phyloP scores from a whole-genome alignment of 1,139 yeast genomes.

The Arxiozyma heterogenica region DNA sequence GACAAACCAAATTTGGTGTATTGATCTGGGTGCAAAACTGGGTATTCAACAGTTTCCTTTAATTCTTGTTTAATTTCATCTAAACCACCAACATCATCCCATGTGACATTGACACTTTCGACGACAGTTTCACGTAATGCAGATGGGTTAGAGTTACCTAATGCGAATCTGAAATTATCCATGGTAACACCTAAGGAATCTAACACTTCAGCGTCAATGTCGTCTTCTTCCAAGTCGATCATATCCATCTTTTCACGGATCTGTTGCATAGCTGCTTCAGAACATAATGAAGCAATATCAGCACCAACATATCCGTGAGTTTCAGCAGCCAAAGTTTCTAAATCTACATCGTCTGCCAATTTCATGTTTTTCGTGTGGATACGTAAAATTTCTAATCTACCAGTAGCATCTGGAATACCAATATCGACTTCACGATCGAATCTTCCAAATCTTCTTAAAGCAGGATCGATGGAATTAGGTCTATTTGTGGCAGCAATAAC shows the following conservation, averaged over 20 bases:
- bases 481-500: slow-evolving; percentile 95
- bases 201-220: slow-evolving; percentile 90
- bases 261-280: slow-evolving; percentile 98
- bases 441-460: slow-evolving; percentile 96
- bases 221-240: slow-evolving; percentile 94
- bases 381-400: slow-evolving; percentile 91
- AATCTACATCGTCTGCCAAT: slow-evolving; percentile 86
- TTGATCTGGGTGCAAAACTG: slow-evolving; percentile 97
- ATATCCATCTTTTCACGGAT: slow-evolving; percentile 99
- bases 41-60: slow-evolving; percentile 97
- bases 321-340: slow-evolving; percentile 81
- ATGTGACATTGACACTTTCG: slow-evolving; percentile 93
- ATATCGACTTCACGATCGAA: slow-evolving; percentile 98
- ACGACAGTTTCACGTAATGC: slow-evolving; percentile 99
- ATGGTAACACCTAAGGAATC: slow-evolving; percentile 96
- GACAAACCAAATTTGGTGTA: slow-evolving; percentile 95
- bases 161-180: slow-evolving; percentile 97
- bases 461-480: slow-evolving; percentile 98
- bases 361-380: slow-evolving; percentile 97
- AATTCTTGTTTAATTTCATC: slow-evolving; percentile 92
- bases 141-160: slow-evolving; percentile 96
- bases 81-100: slow-evolving; percentile 81
- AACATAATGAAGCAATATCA: slow-evolving; percentile 84
- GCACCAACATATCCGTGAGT: slow-evolving; percentile 99
- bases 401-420: slow-evolving; percentile 98